Evolutionary conservation across 352 stramenopile genomes (phyloP).

Genomic region (Globisporangium paddicum): DNA sequence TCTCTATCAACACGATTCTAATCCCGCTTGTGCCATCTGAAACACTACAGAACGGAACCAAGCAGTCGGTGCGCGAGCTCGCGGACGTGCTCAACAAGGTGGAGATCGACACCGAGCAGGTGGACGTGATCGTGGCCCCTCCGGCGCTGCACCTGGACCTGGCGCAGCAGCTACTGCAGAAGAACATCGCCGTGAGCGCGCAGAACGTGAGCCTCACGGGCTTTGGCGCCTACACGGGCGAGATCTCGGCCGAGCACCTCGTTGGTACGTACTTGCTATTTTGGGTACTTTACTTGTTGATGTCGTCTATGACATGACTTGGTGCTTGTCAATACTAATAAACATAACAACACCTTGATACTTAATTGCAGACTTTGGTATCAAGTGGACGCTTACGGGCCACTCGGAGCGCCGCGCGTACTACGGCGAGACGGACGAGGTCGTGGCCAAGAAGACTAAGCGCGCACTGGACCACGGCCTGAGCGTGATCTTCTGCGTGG

Average conservation of each 20-base stretch:
- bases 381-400: constrained; percentile 84
- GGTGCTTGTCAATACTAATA: no score
- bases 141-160: constrained; percentile 63
- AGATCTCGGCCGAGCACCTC: constrained; percentile 89
- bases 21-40: no score
- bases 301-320: no score
- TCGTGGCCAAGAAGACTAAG: constrained; percentile 94
- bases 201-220: constrained; percentile 85
- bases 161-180: constrained; percentile 46
- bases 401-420: constrained; percentile 92
- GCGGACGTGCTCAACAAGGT: constrained; percentile 81
- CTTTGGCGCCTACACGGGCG: constrained; percentile 91
- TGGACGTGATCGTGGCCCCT: constrained; percentile 80
- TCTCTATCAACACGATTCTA: no score
- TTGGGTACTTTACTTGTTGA: no score
- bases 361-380: constrained; percentile 58
- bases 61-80: constrained; percentile 84
- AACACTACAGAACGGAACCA: constrained; percentile 73
- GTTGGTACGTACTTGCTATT: constrained; percentile 42
- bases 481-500: constrained; percentile 96
- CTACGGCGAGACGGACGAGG: constrained; percentile 90
- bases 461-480: constrained; percentile 86
- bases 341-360: no score
- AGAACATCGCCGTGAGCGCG: constrained; percentile 59
- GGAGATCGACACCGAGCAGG: constrained; percentile 46